Percentiles rank a stretch among this genome's conserved stretches.
These are phyloP conservation scores for Lodderomyces elongisporus DNA, from an alignment of 1,139 yeast genomes.

Conservation along the genomic window DNA sequence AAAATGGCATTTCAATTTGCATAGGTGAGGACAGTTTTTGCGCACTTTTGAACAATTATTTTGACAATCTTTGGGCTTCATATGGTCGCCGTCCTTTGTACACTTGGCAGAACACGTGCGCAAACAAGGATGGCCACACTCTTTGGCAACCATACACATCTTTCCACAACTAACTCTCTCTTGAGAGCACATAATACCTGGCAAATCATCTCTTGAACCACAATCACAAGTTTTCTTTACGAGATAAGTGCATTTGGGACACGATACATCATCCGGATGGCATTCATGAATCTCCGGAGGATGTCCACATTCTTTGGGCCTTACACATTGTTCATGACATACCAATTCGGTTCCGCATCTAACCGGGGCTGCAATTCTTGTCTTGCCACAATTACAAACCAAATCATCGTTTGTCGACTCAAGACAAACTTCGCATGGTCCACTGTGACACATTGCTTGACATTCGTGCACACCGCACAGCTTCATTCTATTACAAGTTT, in stretches of 20 bases:
- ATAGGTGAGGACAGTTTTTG: conserved; percentile 58
- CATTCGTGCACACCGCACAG: conserved; percentile 75
- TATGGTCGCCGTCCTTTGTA: conserved; percentile 28
- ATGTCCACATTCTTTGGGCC: conserved; percentile 71
- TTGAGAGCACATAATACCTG: conserved; percentile 70
- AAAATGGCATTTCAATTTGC: conserved; percentile 62
- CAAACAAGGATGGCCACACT: conserved; percentile 71
- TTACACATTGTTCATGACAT: conserved; percentile 65
- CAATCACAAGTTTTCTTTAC: conserved; percentile 69
- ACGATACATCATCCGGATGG: conserved; percentile 55
- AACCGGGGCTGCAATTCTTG: conserved; percentile 79
- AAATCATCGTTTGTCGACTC: conserved; percentile 81
- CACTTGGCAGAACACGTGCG: conserved; percentile 49
- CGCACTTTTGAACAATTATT: conserved; percentile 51
- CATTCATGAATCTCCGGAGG: conserved; percentile 68
- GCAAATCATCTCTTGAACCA: conserved; percentile 50
- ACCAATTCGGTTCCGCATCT: conserved; percentile 78
- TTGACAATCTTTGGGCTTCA: conserved; percentile 41
- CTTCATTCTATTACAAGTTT: conserved; percentile 59
- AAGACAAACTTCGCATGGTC: conserved; percentile 78
- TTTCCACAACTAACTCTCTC: conserved; percentile 67
- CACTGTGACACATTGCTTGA: conserved; percentile 72
- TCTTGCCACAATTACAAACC: conserved; percentile 79
- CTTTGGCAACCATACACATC: conserved; percentile 51
- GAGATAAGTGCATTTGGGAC: conserved; percentile 75